Evolutionary conservation across 257 asterid genomes (phyloP), one percentile per base, ranked within the genome.

Genomic region (Cordia subcordata): DNA sequence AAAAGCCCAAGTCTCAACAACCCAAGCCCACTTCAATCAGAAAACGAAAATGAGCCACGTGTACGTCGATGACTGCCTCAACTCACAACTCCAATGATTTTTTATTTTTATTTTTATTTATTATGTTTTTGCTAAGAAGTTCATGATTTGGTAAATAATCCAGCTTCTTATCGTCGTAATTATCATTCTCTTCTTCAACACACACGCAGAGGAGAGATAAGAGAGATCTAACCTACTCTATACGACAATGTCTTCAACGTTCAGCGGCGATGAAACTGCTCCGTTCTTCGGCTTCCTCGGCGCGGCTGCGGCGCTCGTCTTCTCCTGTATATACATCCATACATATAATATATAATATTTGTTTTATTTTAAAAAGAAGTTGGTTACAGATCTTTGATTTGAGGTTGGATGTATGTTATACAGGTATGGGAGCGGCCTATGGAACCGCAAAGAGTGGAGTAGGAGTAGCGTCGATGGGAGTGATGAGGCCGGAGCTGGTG

Each of bases 401-500:
- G n/a, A 20, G n/a, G 14, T 17, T 42, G 47, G 10, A n/a, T 49
- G 11, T 49, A 49, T 53, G 39, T 11, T 21, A 3, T 13, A 16
- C 49, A 86, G 95, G 95, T 64, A 86, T 86, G 95, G 95, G 95
- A 37, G 94, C 94, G 27, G 95, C 95, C 17, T 85, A 83, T 20
- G 95, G 94, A 49, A 85, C 94, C 18, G 94, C 95, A 3, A 86
- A 86, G 84, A 86, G 95, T 69, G 95, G 95, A 11, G 95, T 86
- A 2, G 92, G 95, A 39, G 95, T 86, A 72, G 95, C 92, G 8
- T 86, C 95, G 51, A 86, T 86, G 95, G 95, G 95, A 63, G 95
- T 83, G 72, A 86, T 86, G 95, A 71, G 95, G 58, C 95, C 91
- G 46, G 95, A 86, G 81, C 81, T 85, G 53, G 95, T 83, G 77